These are phyloP conservation scores for Lachancea sp. DNA, from an alignment of 805 yeast genomes.

Conservation along the genomic window DNA sequence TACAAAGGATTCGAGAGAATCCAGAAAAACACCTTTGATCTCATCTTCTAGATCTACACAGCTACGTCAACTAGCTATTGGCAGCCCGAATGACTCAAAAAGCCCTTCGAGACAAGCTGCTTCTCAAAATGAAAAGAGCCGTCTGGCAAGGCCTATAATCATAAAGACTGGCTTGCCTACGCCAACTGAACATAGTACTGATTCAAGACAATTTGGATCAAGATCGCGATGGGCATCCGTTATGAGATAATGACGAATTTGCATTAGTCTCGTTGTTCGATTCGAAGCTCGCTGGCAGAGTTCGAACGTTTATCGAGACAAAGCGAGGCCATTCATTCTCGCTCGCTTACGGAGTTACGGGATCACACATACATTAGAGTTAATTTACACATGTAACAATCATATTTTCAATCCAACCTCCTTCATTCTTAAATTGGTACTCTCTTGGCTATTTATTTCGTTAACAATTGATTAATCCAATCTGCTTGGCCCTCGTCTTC, in stretches of 20 bases:
- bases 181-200: conserved; percentile 5
- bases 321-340: no score
- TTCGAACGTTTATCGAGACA: no score
- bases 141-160: conserved; percentile 16
- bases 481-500: conserved; percentile 2
- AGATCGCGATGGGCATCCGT: conserved; percentile 20
- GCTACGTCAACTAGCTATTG: conserved; percentile 13
- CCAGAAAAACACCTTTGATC: conserved; percentile 12
- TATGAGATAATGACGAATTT: conserved; percentile 9
- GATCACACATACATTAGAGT: no score
- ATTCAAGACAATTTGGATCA: conserved; percentile 4
- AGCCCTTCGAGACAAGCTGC: not conserved
- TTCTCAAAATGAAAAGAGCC: conserved; percentile 2
- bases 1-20: conserved; percentile 14
- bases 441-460: not conserved
- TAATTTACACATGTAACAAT: no score
- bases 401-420: not conserved
- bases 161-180: conserved; percentile 13
- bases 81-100: conserved; percentile 1
- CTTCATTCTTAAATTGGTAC: not conserved
- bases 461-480: conserved; percentile 1
- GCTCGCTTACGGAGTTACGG: no score
- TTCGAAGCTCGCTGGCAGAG: conserved; percentile 1
- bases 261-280: not conserved
- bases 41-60: conserved; percentile 8